These are phyloP conservation scores for Globisporangium barbulae DNA, from an alignment of 352 stramenopile species.

Conservation along the genomic window DNA sequence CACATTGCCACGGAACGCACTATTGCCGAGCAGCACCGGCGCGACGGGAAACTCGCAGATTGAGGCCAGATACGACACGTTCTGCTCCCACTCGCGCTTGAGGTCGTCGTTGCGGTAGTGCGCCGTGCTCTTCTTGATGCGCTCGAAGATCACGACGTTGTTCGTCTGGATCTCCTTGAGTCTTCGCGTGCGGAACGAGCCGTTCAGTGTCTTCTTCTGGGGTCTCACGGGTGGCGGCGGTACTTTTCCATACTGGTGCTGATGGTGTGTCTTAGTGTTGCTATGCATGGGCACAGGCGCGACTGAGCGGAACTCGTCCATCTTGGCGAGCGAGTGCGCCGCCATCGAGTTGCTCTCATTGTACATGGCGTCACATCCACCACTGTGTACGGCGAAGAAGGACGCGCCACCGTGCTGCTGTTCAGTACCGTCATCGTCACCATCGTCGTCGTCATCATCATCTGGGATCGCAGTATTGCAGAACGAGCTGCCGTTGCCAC, in stretches of 20 bases:
- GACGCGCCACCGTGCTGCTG: background rate
- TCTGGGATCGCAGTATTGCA: background rate
- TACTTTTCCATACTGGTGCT: constrained; percentile 8
- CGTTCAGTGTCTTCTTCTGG: constrained; percentile 39
- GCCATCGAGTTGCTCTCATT: background rate
- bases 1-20: background rate
- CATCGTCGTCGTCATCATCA: constrained; percentile 1
- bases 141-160: constrained; percentile 51
- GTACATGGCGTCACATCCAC: background rate
- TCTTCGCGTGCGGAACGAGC: constrained; percentile 41
- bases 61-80: constrained; percentile 64
- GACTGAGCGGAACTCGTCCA: constrained; percentile 47
- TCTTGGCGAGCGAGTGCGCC: constrained; percentile 29
- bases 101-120: constrained; percentile 66
- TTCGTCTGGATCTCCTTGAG: constrained; percentile 65
- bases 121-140: constrained; percentile 55
- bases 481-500: background rate
- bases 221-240: constrained; percentile 16
- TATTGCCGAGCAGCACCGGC: constrained; percentile 20
- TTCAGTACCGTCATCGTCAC: background rate
- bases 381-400: background rate
- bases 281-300: constrained; percentile 19
- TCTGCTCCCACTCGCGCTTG: constrained; percentile 61
- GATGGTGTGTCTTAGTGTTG: background rate
- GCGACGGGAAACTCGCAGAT: constrained; percentile 63